These are phyloP conservation scores for Euphorbia schlechtendalii DNA, from an alignment of 441 rosid genomes.

Conservation along the genomic window DNA sequence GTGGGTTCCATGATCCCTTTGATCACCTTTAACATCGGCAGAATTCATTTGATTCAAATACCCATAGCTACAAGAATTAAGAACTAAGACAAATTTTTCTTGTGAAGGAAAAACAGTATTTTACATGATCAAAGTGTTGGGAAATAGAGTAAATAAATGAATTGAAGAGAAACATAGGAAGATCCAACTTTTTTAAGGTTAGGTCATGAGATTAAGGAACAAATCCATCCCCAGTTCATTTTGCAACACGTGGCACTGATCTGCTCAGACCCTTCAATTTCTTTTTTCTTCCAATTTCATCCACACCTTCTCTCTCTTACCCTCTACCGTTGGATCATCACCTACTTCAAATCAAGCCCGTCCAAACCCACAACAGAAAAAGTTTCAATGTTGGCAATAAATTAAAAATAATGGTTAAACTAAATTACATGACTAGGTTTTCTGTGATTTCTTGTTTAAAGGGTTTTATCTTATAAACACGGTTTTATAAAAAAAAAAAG, in stretches of 20 bases:
- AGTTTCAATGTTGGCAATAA: neutral
- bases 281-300: neutral
- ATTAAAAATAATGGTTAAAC: neutral
- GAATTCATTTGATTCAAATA: too few relatives aligned
- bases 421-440: slow-evolving; percentile 10
- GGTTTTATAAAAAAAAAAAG: neutral
- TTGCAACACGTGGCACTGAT: slow-evolving; percentile 31
- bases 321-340: slow-evolving; percentile 26
- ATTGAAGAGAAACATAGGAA: slow-evolving; percentile 13
- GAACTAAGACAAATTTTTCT: neutral
- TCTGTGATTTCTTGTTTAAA: neutral
- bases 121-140: neutral
- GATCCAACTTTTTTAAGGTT: slow-evolving; percentile 30
- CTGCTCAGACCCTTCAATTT: slow-evolving; percentile 12
- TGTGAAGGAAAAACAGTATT: neutral
- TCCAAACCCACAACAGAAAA: neutral
- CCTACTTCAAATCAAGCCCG: slow-evolving; percentile 6
- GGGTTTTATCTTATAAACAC: slow-evolving; percentile 13
- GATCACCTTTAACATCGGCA: too few relatives aligned
- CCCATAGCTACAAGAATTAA: too few relatives aligned
- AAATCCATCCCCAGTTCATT: slow-evolving; percentile 20
- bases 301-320: neutral
- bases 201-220: slow-evolving; percentile 35
- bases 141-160: neutral
- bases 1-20: too few relatives aligned